phyloP scores from a whole-genome alignment of 2,329 filamentous ascomycete species.

The Fusarium falciforme region DNA sequence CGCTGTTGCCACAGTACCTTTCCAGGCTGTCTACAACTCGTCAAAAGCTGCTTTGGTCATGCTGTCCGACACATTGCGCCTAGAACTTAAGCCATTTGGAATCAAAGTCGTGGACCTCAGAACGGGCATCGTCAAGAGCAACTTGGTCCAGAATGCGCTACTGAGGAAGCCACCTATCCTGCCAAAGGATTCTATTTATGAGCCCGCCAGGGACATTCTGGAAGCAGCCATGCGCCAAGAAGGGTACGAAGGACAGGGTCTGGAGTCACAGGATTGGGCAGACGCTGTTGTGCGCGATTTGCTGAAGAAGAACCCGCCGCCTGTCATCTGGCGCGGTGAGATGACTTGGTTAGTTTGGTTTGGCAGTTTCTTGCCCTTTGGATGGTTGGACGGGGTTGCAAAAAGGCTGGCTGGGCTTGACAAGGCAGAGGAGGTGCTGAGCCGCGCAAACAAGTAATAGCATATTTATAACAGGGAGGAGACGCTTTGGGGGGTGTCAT shows the following conservation, averaged over 20 bases:
- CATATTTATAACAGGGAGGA: neutral
- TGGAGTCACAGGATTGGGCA: neutral
- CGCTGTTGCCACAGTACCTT: neutral
- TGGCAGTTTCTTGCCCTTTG: neutral
- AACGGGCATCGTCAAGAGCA: neutral
- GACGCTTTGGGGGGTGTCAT: neutral
- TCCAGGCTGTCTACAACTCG: slow-evolving; percentile 38
- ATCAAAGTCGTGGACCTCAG: slow-evolving; percentile 29
- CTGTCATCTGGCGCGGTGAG: neutral
- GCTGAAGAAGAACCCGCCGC: neutral
- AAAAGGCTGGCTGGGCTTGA: neutral
- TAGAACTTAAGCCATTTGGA: slow-evolving; percentile 45
- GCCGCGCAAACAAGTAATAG: neutral
- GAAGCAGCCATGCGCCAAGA: neutral
- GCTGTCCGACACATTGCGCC: slow-evolving; percentile 40
- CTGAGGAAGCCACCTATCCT: neutral
- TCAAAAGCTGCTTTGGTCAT: slow-evolving; percentile 40
- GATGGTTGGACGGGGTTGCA: neutral
- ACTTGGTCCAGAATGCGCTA: neutral
- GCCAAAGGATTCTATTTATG: neutral
- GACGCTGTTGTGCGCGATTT: neutral
- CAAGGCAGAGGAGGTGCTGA: neutral
- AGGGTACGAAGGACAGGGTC: neutral
- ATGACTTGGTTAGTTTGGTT: neutral
- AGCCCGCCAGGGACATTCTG: neutral